These are phyloP conservation scores for Ganoderma multipileum DNA, from an alignment of 1,284 basidiomycete genomes.

Conservation along the genomic window DNA sequence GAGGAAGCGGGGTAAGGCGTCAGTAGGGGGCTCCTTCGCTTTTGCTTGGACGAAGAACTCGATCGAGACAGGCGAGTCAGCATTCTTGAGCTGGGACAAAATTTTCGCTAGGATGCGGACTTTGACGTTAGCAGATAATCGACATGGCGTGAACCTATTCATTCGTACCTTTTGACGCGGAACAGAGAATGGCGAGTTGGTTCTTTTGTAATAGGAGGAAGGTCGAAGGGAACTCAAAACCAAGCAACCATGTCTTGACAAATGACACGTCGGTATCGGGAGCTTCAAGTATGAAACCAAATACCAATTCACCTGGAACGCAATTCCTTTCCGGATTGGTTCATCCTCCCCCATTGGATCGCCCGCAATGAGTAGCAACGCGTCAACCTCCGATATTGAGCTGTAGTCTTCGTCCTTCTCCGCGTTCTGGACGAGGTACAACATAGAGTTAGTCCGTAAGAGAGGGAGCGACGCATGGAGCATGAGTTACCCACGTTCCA, in stretches of 20 bases:
- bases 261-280: constrained; percentile 29
- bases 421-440: constrained; percentile 51
- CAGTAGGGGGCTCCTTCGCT: constrained; percentile 73
- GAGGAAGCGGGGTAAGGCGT: constrained; percentile 70
- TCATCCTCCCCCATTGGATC: constrained; percentile 87
- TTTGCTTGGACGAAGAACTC: constrained; percentile 77
- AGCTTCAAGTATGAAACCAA: constrained; percentile 16
- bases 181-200: constrained; percentile 84
- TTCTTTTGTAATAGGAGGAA: constrained; percentile 84
- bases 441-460: constrained; percentile 17
- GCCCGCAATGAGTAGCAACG: constrained; percentile 81
- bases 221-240: constrained; percentile 97
- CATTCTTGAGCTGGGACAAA: constrained; percentile 70
- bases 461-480: constrained; percentile 1
- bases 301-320: constrained; percentile 75
- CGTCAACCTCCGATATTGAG: constrained; percentile 70
- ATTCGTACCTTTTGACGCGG: constrained; percentile 83
- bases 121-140: constrained; percentile 26
- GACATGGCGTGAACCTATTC: not conserved
- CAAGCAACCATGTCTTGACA: constrained; percentile 89
- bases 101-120: constrained; percentile 65
- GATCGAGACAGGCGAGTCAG: constrained; percentile 60
- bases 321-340: constrained; percentile 87
- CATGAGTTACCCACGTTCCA: constrained; percentile 70
- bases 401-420: constrained; percentile 74